Conservation (phyloP, 2,329 filamentous ascomycete genomes). For the Ophiocordyceps robertsii region DNA sequence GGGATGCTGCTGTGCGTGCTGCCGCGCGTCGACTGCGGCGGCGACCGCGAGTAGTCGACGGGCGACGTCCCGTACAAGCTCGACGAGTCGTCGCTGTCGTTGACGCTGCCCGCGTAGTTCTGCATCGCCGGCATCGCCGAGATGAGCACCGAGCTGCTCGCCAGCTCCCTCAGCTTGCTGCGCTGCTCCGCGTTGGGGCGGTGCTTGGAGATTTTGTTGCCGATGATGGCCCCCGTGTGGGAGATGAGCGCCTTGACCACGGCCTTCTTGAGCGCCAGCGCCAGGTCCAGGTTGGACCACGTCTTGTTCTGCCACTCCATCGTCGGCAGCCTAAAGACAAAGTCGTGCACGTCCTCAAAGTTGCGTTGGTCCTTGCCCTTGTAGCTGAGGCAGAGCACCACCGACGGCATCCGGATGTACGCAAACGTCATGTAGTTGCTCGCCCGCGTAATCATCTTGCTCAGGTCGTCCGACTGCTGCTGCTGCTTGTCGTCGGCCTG, state of each 20-base stretch:
- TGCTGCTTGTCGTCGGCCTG: constrained; percentile 26
- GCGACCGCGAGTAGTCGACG: constrained; percentile 45
- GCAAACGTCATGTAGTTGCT: constrained; percentile 97
- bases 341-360: constrained; percentile 91
- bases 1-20: constrained; percentile 34
- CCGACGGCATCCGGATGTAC: constrained; percentile 87
- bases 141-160: constrained; percentile 59
- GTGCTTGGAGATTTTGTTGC: constrained; percentile 91
- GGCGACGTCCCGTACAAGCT: constrained; percentile 39
- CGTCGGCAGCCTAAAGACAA: constrained; percentile 88
- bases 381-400: constrained; percentile 90
- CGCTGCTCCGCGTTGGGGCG: constrained; percentile 70
- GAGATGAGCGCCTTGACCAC: constrained; percentile 89
- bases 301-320: constrained; percentile 98
- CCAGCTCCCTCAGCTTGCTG: constrained; percentile 67
- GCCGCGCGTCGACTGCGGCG: constrained; percentile 37
- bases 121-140: constrained; percentile 20
- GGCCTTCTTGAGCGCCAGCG: constrained; percentile 83
- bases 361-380: constrained; percentile 94
- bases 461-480: constrained; percentile 59
- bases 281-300: constrained; percentile 94
- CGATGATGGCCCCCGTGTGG: constrained; percentile 89
- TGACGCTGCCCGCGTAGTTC: constrained; percentile 27
- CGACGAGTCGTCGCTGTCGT: constrained; percentile 43
- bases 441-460: constrained; percentile 89